Base-by-base conservation (phyloP, 2,329 filamentous ascomycete species). In the Tricladium varicosporioides region DNA sequence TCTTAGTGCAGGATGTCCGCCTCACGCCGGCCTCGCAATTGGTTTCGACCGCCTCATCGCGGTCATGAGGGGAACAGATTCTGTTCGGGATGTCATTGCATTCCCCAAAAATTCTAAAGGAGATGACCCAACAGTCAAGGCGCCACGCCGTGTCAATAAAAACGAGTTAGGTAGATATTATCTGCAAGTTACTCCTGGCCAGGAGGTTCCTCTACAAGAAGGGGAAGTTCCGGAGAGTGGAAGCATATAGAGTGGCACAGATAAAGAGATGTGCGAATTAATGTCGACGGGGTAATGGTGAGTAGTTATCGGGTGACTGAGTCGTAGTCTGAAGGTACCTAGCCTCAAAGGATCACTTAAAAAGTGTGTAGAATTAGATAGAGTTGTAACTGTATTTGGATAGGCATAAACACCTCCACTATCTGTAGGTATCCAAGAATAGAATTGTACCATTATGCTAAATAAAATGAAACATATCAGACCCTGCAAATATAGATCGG, bases 31-130 rank as follows among this genome's bases (percentile, higher is more conserved):
- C 0, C 88, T 99, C 62, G 94, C 94, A 0, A 76, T 99, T 14
- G 94, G 94, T 0, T 96, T 97, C 70, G 94, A 99, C 71, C 81
- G 94, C 3, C 73, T 99, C 49, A 80, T 94, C 42, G 88, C 93
- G 0, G 77, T 96, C 0, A 82, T 99, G 78, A 82, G 88, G 18
- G 88, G 87, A 1, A 87, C 82, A 32, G 80, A 88, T 10, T 92
- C 88, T 1, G 88, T 99, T 2, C 80, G 90, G 58, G 93, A 99
- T 75, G 93, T 99, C 1, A 97, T 99, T 72, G 92, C 92, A 0
- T 99, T 99, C 69, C 95, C 94, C 0, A 99, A 99, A 78, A 92
- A 85, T 60, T 92, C 91, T 60, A 92, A 86, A 70, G 92, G 94
- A 0, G 89, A 96, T 69, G 94, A 99, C 74, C 73, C 85, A 56